Base-by-base conservation (phyloP, 768 basidiomycete species). In the Leccinum subtestaceum region DNA sequence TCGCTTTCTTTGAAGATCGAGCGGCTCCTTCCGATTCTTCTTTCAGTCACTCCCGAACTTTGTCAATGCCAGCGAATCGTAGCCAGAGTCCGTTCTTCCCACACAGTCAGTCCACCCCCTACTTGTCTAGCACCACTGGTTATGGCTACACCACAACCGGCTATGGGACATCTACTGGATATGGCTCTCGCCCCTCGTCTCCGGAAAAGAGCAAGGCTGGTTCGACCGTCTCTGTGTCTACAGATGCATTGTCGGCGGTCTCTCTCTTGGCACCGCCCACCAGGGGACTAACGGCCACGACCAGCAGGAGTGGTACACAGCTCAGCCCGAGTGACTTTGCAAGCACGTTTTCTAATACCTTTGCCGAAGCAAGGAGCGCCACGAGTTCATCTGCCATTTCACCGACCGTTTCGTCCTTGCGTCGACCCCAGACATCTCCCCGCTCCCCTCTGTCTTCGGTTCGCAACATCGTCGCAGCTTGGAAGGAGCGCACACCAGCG, bases 391-490 rank as follows among this genome's bases (percentile, higher is more conserved):
- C 66, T 7, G 69, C 66, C 3, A 74, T 67, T 15, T 70, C 75
- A 0, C 81, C 85, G 2, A 80, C 79, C 0, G 78, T 74, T 23
- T 74, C 86, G 0, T 74, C 83, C 11, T 73, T 89, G 17, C 84
- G 85, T 40, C 80, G 86, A 45, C 84, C 86, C 3, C 83, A 87
- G 56, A 78, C 78, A 19, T 84, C 86, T 4, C 87, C 89, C 4
- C 82, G 87, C 9, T 88, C 87, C 4, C 88, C 90, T 1, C 75
- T 90, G 27, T 79, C 85, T 1, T 89, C 86, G 4, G 87, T 93
- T 23, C 82, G 88, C 32, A 92, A 92, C 62, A 84, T 92, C 40
- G 87, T 93, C 7, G 82, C 85, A 0, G 78, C 87, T 8, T 93
- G 91, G 89, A 92, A 91, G 69, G 88, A 90, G 60, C 82, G 87